Evolutionary conservation across 768 basidiomycete species (phyloP), one percentile per base, ranked within the genome.

Genomic region (Austroboletus eburneus): DNA sequence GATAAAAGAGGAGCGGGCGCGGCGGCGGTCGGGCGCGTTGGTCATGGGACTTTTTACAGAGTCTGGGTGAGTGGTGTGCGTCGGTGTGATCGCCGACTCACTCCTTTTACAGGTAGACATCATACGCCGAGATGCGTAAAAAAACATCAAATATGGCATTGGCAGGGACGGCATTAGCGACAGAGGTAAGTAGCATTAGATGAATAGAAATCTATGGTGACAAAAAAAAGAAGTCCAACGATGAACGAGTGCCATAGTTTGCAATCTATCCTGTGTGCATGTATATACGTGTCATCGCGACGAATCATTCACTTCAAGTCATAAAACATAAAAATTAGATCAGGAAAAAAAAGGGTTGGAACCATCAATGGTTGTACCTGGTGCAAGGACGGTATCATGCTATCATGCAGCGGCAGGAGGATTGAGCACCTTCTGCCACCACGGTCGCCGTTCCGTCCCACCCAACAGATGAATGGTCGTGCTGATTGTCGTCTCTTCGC

Each of bases 391-490:
- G n/a, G n/a, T n/a, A n/a, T n/a, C n/a, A 24, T n/a, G 29, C 16
- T 23, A 21, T 57, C 42, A 57, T 36, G 24, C 52, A 23, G 8
- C 40, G 14, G 27, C 30, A 6, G 59, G 62, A 13, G 55, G 29
- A 39, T 42, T 51, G 16, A 65, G 52, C 36, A 67, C 63, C 41
- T 65, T 65, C 39, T 57, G 60, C 63, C 63, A 65, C 63, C 63
- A 65, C 17, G 51, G 48, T n/a, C 61, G 56, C 21, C 53, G 64
- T 38, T 61, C 65, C 9, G 39, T 38, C 25, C 36, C 39, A 4
- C 49, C 42, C 16, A 36, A 24, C 5, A 39, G 24, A 32, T 17
- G 50, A 13, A 44, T 33, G 1, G 41, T 40, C 0, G 52, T 52
- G 36, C 47, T 42, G 25, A 39, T 7, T 1, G 20, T 30, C 12